A percentile compares a stretch with the other conserved stretches of the same genome.
Conservation (phyloP, 1,284 basidiomycete species). For the Tilletia walkeri region DNA sequence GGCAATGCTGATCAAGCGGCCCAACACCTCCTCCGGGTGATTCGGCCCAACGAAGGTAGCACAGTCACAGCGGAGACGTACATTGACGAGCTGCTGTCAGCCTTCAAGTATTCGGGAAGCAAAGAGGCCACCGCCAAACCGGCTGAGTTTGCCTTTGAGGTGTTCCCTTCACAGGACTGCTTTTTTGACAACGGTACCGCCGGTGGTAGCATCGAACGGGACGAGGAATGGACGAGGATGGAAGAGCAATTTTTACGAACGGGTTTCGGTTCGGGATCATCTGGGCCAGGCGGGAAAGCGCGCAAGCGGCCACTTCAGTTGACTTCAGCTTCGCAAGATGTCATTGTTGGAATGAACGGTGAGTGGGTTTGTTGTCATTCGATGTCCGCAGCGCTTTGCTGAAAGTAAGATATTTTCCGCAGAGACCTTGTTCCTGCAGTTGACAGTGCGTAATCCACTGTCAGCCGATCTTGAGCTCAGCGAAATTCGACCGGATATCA, state of each 20-base stretch:
- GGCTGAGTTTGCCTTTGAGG: constrained; percentile 6
- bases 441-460: constrained; percentile 59
- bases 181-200: constrained; percentile 24
- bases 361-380: constrained; percentile 13
- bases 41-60: constrained; percentile 25
- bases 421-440: constrained; percentile 56
- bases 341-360: constrained; percentile 38
- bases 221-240: constrained; percentile 26
- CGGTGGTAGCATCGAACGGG: constrained; percentile 20
- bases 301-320: constrained; percentile 25
- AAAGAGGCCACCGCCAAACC: background rate
- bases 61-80: constrained; percentile 33
- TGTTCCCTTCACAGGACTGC: constrained; percentile 20
- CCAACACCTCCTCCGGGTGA: constrained; percentile 56
- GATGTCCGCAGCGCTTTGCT: background rate
- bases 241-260: constrained; percentile 26
- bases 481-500: constrained; percentile 39
- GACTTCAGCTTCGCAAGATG: constrained; percentile 31
- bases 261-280: constrained; percentile 22
- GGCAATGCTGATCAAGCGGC: constrained; percentile 59
- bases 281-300: constrained; percentile 18
- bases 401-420: too few relatives aligned
- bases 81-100: constrained; percentile 59
- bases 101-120: constrained; percentile 56
- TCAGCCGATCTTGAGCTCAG: constrained; percentile 41